These are phyloP conservation scores for Phytophthora cactorum DNA, from an alignment of 352 stramenopile genomes.

Conservation along the genomic window DNA sequence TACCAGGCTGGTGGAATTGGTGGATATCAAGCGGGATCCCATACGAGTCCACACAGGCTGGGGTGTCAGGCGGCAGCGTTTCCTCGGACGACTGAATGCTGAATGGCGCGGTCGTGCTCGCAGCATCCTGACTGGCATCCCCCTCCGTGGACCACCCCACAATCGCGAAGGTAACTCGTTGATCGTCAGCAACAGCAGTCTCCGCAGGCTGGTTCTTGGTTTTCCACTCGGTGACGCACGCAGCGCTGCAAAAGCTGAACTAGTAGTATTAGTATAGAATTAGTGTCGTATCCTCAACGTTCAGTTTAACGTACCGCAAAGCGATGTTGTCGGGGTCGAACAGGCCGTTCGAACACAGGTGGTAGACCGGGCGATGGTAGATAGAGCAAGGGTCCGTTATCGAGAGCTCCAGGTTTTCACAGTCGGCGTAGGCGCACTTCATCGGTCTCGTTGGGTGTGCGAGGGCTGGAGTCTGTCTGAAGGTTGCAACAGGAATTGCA, in stretches of 20 bases:
- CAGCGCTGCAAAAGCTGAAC: too few species aligned
- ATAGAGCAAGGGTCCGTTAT: background rate
- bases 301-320: background rate
- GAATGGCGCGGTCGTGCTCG: background rate
- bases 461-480: background rate
- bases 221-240: background rate
- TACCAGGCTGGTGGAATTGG: background rate
- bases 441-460: background rate
- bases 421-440: background rate
- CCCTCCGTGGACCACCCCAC: background rate
- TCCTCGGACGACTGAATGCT: background rate
- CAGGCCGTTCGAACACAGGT: background rate
- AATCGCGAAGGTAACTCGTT: background rate
- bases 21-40: background rate
- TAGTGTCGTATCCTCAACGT: background rate
- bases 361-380: background rate
- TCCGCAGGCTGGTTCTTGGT: background rate
- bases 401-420: background rate
- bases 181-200: background rate
- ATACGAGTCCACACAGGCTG: background rate
- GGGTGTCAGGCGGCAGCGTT: background rate
- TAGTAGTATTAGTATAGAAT: background rate
- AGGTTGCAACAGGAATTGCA: background rate
- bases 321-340: background rate
- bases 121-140: too few species aligned